Conservation (phyloP, 176 grass and related monocot genomes). For the Canna indica region DNA sequence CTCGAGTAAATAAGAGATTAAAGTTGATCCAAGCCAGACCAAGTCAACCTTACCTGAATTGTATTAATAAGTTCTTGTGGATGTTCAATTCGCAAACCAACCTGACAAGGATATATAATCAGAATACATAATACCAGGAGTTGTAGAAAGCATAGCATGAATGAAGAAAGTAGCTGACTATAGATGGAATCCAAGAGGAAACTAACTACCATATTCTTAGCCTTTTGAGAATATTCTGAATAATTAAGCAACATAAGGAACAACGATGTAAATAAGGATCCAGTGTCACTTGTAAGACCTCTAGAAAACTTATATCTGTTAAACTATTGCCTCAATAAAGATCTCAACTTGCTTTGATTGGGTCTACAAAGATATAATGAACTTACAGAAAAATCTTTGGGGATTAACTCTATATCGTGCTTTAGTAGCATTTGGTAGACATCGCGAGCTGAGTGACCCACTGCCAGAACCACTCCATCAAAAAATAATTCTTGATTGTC, state of each 20-base stretch:
- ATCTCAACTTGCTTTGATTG: neutral
- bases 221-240: neutral
- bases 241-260: neutral
- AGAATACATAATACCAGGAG: neutral
- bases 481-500: constrained; percentile 48
- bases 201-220: neutral
- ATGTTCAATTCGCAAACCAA: constrained; percentile 91
- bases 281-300: neutral
- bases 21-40: constrained; percentile 8
- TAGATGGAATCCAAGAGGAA: neutral
- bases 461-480: constrained; percentile 84
- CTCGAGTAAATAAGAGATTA: neutral
- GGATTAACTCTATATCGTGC: constrained; percentile 58
- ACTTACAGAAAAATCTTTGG: constrained; percentile 92
- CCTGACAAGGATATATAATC: constrained; percentile 29
- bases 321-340: neutral
- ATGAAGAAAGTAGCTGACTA: neutral
- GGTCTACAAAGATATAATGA: constrained; percentile 16
- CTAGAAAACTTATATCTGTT: too few species aligned
- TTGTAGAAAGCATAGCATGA: constrained; percentile 1
- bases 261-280: neutral
- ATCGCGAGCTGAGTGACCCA: constrained; percentile 91
- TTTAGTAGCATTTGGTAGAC: constrained; percentile 68
- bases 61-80: constrained; percentile 85
- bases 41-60: constrained; percentile 69